phyloP scores from a whole-genome alignment of 1,284 basidiomycete species.

The Cronartium ribicola region DNA sequence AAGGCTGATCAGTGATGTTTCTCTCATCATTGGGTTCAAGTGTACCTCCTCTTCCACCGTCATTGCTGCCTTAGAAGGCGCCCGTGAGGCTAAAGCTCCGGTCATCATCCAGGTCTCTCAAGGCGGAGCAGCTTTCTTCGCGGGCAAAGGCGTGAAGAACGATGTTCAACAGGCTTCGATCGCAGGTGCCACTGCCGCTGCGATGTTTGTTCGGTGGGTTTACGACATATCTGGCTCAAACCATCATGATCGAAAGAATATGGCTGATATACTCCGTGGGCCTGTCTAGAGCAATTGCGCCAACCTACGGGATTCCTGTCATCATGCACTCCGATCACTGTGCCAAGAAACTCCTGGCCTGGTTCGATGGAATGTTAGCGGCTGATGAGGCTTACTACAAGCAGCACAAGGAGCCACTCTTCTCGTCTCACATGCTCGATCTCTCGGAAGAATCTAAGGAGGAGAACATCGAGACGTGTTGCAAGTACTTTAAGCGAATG shows the following conservation, averaged over 20 bases:
- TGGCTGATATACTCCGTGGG: neutral
- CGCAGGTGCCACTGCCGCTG: conserved; percentile 83
- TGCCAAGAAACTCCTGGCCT: conserved; percentile 94
- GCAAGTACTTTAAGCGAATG: conserved; percentile 94
- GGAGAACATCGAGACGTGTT: conserved; percentile 91
- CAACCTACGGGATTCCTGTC: conserved; percentile 63
- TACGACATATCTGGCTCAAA: conserved; percentile 65
- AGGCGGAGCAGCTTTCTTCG: conserved; percentile 93
- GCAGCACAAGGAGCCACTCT: conserved; percentile 81
- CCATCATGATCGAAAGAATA: neutral
- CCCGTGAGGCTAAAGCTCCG: conserved; percentile 87
- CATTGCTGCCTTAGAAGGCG: conserved; percentile 82
- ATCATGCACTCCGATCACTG: conserved; percentile 99
- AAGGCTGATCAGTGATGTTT: neutral
- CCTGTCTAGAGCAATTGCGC: conserved; percentile 31
- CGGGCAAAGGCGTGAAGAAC: conserved; percentile 92
- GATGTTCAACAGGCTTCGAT: conserved; percentile 96
- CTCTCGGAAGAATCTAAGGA: conserved; percentile 97
- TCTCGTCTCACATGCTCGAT: conserved; percentile 94
- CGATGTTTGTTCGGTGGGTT: conserved; percentile 72
- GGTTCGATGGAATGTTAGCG: conserved; percentile 98
- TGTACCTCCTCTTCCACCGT: conserved; percentile 69
- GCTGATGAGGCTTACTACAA: conserved; percentile 94
- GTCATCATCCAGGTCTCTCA: conserved; percentile 98
- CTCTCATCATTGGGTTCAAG: neutral